Conservation (phyloP, 1,139 yeast genomes). For the Eremothecium cymbalariae region DNA sequence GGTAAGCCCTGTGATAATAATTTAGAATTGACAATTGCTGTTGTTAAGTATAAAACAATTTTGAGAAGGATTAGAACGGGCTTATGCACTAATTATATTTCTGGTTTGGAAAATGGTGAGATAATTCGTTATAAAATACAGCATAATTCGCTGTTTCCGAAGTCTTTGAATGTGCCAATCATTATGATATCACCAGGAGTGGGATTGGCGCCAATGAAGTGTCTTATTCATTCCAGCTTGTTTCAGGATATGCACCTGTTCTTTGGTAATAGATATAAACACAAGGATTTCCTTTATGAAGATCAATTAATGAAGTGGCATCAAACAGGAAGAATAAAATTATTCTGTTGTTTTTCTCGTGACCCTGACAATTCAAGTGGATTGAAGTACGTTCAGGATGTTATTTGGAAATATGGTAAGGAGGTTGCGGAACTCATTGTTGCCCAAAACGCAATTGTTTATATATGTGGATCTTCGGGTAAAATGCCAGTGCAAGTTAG, state of each 20-base stretch:
- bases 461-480: constrained; percentile 89
- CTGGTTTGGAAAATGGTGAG: constrained; percentile 42
- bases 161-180: constrained; percentile 40
- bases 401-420: constrained; percentile 43
- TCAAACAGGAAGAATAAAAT: constrained; percentile 32
- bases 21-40: constrained; percentile 54
- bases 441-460: constrained; percentile 51
- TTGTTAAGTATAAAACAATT: constrained; percentile 81
- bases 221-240: constrained; percentile 38
- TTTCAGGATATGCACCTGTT: constrained; percentile 41
- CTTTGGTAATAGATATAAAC: constrained; percentile 64
- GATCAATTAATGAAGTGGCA: constrained; percentile 43
- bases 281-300: constrained; percentile 62
- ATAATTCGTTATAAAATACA: constrained; percentile 49
- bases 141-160: constrained; percentile 35
- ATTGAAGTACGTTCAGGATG: constrained; percentile 66
- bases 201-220: constrained; percentile 83
- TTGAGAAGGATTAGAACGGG: constrained; percentile 72
- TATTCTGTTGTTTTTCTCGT: constrained; percentile 58
- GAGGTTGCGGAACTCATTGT: constrained; percentile 46
- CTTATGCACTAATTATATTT: constrained; percentile 73
- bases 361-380: constrained; percentile 37
- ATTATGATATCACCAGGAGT: constrained; percentile 84
- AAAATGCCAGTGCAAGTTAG: constrained; percentile 91
- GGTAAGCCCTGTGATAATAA: constrained; percentile 41